phyloP scores from a whole-genome alignment of 179 eudicot genomes.

The Silene vulgaris region DNA sequence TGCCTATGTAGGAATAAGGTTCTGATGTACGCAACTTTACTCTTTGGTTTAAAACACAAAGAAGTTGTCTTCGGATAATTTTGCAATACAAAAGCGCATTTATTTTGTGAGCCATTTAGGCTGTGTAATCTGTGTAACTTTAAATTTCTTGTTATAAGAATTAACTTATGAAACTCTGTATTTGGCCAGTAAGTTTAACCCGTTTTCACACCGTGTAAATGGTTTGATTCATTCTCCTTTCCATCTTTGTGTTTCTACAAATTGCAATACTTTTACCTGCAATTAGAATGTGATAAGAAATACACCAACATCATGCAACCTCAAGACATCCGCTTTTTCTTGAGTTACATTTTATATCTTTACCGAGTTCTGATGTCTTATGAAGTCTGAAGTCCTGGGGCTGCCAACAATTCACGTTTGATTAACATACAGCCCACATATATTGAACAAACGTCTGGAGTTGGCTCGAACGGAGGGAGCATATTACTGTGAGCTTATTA shows the following conservation, averaged over 20 bases:
- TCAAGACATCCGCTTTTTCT: not conserved
- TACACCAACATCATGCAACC: not conserved
- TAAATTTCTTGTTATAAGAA: not conserved
- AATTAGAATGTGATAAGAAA: not conserved
- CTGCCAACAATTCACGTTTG: not conserved
- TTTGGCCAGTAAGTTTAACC: not conserved
- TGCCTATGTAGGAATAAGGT: not conserved
- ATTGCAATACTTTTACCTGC: not conserved
- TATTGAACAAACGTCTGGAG: too few relatives aligned
- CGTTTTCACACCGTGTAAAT: not conserved
- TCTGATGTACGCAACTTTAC: slow-evolving; percentile 6
- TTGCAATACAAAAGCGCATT: not conserved
- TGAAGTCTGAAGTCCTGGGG: not conserved
- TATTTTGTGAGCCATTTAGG: not conserved
- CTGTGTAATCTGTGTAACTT: not conserved
- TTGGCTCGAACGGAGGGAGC: too few relatives aligned
- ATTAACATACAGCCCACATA: too few relatives aligned
- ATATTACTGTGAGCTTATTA: not conserved
- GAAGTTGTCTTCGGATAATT: not conserved
- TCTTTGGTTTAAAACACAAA: not conserved
- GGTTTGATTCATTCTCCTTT: not conserved
- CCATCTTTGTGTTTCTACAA: not conserved
- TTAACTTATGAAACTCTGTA: not conserved
- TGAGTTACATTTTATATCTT: not conserved
- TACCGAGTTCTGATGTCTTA: not conserved